phyloP scores from a whole-genome alignment of 2,329 filamentous ascomycete species.

The Epichloe sylvatica region DNA sequence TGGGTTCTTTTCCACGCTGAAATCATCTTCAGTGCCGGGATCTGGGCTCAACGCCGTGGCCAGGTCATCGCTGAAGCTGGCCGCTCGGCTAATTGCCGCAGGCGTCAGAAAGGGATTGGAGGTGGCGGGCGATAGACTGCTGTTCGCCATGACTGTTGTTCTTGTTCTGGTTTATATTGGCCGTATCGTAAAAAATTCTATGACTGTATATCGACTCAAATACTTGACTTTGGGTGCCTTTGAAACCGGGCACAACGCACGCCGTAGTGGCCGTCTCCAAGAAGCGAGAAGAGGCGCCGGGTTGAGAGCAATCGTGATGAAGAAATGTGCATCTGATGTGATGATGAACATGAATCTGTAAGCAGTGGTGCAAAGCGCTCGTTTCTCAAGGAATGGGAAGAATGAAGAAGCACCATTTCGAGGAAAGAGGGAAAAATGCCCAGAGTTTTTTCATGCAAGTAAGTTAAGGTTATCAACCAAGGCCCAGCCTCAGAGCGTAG shows the following conservation, averaged over 20 bases:
- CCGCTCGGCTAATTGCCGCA: slow-evolving; percentile 7
- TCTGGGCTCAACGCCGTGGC: slow-evolving; percentile 54
- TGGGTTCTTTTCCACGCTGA: slow-evolving; percentile 59
- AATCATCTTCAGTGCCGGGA: slow-evolving; percentile 57
- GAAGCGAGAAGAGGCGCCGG: neutral
- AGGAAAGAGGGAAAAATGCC: neutral
- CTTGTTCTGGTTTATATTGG: too few relatives aligned
- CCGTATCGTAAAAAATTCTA: too few relatives aligned
- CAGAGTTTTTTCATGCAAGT: neutral
- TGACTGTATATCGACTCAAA: too few relatives aligned
- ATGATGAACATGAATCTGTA: neutral
- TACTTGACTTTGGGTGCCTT: too few relatives aligned
- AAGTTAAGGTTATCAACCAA: neutral
- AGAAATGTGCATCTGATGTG: neutral
- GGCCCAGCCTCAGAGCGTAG: neutral
- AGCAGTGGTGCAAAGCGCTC: neutral
- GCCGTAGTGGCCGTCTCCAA: too few relatives aligned
- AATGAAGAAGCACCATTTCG: neutral
- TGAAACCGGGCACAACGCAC: too few relatives aligned
- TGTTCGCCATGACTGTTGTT: neutral
- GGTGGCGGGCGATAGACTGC: slow-evolving; percentile 1
- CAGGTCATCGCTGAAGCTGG: slow-evolving; percentile 11
- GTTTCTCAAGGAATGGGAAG: neutral
- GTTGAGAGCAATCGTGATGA: neutral
- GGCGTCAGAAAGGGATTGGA: slow-evolving; percentile 16